Evolutionary conservation across 2,329 filamentous ascomycete species (phyloP), one percentile per base, ranked within the genome.

Genomic region (Diplodia corticola): DNA sequence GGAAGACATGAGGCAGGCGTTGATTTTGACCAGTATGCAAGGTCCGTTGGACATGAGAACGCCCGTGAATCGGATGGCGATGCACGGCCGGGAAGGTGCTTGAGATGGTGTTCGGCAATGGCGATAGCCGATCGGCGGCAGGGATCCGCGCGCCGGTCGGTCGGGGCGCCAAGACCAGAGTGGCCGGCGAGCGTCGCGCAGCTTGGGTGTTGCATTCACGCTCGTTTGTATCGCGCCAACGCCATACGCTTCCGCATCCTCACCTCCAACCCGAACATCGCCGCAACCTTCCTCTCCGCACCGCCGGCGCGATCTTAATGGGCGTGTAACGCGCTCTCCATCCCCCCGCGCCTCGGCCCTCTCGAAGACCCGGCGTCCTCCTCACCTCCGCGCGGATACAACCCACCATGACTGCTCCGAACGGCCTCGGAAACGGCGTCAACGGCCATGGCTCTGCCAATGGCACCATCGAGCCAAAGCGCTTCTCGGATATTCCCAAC

Each of bases 401-500:
- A 20, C 12, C 46, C 60, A 24, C 49, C 60, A 65, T 65, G 64
- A 54, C 64, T 60, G 33, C 64, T 37, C 26, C 12, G 26, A 66
- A 66, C 57, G 64, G 64, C 22, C 22, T 66, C 54, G 26, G 53
- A 35, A 66, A 66, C 37, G 64, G 64, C 48, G 13, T 63, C 57
- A 66, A 66, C 40, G 64, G 64, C 48, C 64, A 66, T 28, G 22
- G 33, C 33, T 26, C 49, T 2, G 37, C 28, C 24, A 53, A 46
- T 48, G 57, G 49, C 55, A 24, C 33, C n/a, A 66, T 66, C 48
- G 37, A 66, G 37, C 48, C 54, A 17, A 60, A 53, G 55, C 64
- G 64, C 64, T 66, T 66, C 64, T 66, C 64, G 15, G 55, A 66
- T 20, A 66, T 66, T 5, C 64, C 64, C 13, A 33, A 33, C 7